Evolutionary conservation across 352 stramenopile genomes (phyloP), one percentile per base, ranked within the genome.

Genomic region (Phytopythium aichiense): DNA sequence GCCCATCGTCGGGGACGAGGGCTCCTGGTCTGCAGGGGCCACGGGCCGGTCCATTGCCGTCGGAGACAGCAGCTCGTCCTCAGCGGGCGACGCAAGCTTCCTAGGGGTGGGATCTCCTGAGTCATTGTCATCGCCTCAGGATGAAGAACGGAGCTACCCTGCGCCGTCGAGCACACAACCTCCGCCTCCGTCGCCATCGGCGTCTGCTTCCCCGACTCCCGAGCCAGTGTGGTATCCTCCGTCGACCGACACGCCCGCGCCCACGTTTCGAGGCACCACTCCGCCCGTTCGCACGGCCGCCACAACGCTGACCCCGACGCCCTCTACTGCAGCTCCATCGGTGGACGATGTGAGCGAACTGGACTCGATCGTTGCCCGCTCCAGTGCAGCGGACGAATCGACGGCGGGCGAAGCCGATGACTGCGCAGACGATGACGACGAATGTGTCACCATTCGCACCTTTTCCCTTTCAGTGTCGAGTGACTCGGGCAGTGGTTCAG

Each of bases 401-500:
- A 12, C 31, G 8, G 40, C 40, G 30, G 37, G 20, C 7, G 55
- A 60, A 16, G 35, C 55, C 20, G 40, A 42, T 25, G 40, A 22
- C 28, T 60, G 55, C 25, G 25, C 25, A 18, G 48, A 54, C 25
- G 55, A 60, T 18, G 54, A 37, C 25, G 55, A 60, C 1, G 55
- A 50, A 5, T 52, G 55, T 25, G 16, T 15, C 12, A 28, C 30
- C 11, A 22, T 60, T 28, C 55, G 55, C 25, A 51, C 38, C 7
- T 50, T 60, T 28, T 52, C 55, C 16, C 22, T 60, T 2, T 50
- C 55, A 12, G 28, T 60, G 25, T n/a, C 22, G 18, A 60, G 40
- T 23, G 25, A 42, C 38, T 50, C 37, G 8, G 55, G 38, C 15
- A 60, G 55, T 18, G 23, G 12, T 8, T 45, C 51, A 23, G 51